These are phyloP conservation scores for Ustilago nuda DNA, from an alignment of 1,284 basidiomycete genomes.

Conservation along the genomic window DNA sequence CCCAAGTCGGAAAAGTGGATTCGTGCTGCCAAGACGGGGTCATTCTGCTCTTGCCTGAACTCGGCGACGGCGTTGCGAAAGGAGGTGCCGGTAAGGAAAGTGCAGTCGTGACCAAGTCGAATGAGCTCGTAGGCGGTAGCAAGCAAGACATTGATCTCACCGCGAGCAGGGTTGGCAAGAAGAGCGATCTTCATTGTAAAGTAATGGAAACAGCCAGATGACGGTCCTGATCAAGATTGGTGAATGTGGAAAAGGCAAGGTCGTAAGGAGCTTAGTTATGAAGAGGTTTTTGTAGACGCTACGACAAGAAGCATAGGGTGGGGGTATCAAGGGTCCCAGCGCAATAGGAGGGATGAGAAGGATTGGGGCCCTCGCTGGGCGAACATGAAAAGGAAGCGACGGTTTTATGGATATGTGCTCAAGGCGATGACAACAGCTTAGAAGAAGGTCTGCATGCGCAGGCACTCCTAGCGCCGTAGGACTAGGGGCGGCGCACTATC, in stretches of 20 bases:
- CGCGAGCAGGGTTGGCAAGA: conserved; percentile 43
- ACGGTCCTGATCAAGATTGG: too few species aligned
- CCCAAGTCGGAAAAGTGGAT: conserved; percentile 35
- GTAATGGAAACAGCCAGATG: not conserved
- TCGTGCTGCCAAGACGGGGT: conserved; percentile 14
- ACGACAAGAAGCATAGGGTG: not conserved
- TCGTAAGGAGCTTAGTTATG: too few species aligned
- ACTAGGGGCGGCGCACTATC: not conserved
- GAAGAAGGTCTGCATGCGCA: not conserved
- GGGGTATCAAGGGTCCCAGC: not conserved
- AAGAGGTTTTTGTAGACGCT: not conserved
- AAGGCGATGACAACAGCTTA: not conserved
- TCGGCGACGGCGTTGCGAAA: conserved; percentile 30
- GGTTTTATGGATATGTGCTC: conserved; percentile 10
- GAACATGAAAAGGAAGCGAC: not conserved
- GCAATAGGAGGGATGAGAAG: not conserved
- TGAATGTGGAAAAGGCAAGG: too few species aligned
- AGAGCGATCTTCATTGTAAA: conserved; percentile 44
- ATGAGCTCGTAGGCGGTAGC: conserved; percentile 44
- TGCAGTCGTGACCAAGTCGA: conserved; percentile 29
- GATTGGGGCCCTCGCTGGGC: not conserved
- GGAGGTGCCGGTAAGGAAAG: conserved; percentile 36
- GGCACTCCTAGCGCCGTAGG: too few species aligned
- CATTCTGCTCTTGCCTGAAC: conserved; percentile 30
- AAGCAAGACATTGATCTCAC: conserved; percentile 51